Percentiles rank a stretch among this genome's conserved stretches.
phyloP scores from a whole-genome alignment of 306 rosid species.

The Lathyrus tuberosus region DNA sequence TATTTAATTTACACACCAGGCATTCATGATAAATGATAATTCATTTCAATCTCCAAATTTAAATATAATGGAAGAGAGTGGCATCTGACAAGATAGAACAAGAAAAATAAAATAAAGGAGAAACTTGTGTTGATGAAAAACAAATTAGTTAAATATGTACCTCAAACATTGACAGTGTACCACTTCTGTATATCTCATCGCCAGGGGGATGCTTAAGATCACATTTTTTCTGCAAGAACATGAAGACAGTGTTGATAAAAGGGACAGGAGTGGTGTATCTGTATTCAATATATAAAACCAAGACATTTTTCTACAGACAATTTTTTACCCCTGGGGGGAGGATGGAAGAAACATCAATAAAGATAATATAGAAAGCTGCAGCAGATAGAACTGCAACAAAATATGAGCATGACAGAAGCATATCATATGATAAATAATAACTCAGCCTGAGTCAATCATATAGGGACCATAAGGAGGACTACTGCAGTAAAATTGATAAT shows the following conservation, averaged over 20 bases:
- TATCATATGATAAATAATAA: neutral
- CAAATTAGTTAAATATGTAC: no score
- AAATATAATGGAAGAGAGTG: neutral
- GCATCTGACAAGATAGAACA: neutral
- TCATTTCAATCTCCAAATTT: no score
- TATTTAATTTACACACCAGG: neutral
- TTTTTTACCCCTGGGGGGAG: neutral
- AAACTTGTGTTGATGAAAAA: slow-evolving; percentile 10
- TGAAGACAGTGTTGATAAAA: slow-evolving; percentile 30
- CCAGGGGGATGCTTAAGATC: slow-evolving; percentile 99
- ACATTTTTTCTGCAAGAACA: slow-evolving; percentile 77
- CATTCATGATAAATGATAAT: neutral
- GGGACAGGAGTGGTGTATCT: neutral
- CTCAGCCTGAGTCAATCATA: neutral
- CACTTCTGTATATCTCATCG: slow-evolving; percentile 95
- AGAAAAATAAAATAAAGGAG: neutral
- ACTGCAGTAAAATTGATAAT: neutral
- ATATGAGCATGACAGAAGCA: neutral
- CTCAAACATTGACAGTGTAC: slow-evolving; percentile 65
- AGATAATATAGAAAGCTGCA: slow-evolving; percentile 12
- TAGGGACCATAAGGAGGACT: neutral
- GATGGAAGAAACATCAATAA: slow-evolving; percentile 5
- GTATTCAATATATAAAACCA: slow-evolving; percentile 25
- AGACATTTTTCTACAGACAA: neutral
- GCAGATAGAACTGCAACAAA: slow-evolving; percentile 21